Percentiles rank a stretch among this genome's conserved stretches.
phyloP scores from a whole-genome alignment of 768 basidiomycete genomes.

The Trametopsis cervina region DNA sequence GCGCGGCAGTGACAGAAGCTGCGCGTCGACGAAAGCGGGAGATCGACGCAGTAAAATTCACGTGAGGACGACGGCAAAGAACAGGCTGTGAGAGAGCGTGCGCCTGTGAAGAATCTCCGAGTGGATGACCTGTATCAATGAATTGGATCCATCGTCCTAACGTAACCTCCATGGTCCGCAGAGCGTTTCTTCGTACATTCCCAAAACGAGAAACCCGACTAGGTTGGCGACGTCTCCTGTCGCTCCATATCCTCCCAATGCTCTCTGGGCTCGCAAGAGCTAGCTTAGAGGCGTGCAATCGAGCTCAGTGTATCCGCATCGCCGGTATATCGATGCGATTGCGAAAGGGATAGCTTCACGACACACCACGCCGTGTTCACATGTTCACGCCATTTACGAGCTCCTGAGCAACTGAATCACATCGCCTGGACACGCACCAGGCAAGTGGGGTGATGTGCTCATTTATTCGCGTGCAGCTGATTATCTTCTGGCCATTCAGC shows the following conservation, averaged over 20 bases:
- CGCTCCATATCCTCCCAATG: neutral
- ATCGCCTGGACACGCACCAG: no score
- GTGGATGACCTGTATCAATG: neutral
- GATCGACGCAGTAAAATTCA: slow-evolving; percentile 11
- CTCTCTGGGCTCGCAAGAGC: no score
- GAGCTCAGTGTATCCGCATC: neutral
- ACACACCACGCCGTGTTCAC: neutral
- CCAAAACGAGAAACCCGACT: slow-evolving; percentile 4
- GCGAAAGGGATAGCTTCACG: neutral
- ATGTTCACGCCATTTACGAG: neutral
- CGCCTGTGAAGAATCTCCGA: no score
- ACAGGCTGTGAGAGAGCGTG: no score
- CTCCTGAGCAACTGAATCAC: no score
- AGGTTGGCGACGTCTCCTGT: neutral
- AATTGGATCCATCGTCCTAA: slow-evolving; percentile 2
- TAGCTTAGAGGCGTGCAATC: no score
- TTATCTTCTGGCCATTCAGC: no score
- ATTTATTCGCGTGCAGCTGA: no score
- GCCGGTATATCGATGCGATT: neutral
- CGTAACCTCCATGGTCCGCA: slow-evolving; percentile 8
- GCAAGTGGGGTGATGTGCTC: no score
- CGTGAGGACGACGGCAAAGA: slow-evolving; percentile 6
- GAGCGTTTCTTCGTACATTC: slow-evolving; percentile 10
- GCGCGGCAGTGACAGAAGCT: neutral
- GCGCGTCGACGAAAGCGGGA: neutral